A percentile compares a stretch with the other conserved stretches of the same genome.
These are phyloP conservation scores for Arachnopeziza araneosa DNA, from an alignment of 2,329 filamentous ascomycete genomes.

Conservation along the genomic window DNA sequence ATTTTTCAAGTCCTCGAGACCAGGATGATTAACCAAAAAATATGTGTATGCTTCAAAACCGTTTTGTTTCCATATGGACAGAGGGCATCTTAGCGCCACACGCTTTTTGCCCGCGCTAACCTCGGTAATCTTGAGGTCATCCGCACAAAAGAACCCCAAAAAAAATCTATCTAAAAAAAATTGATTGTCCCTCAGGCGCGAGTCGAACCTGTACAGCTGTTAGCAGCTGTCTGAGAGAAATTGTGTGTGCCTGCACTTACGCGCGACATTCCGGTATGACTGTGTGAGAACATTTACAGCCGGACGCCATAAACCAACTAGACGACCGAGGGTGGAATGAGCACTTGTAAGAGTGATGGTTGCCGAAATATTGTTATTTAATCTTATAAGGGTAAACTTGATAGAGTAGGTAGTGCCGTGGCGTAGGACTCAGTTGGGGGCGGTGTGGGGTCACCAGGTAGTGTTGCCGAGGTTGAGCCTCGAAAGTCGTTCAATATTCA, in stretches of 20 bases:
- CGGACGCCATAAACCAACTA: conserved; percentile 17
- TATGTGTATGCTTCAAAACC: too few species aligned
- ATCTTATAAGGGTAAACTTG: background rate
- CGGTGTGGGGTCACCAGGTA: too few species aligned
- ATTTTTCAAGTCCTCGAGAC: too few species aligned
- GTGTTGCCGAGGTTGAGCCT: too few species aligned
- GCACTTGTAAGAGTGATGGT: background rate
- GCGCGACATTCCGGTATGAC: conserved; percentile 15
- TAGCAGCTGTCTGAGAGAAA: conserved; percentile 13
- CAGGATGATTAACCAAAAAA: too few species aligned
- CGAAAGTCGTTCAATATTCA: too few species aligned
- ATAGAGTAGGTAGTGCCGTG: too few species aligned
- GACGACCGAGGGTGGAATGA: conserved; percentile 10
- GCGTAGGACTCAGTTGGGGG: too few species aligned
- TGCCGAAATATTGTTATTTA: background rate
- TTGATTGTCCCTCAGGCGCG: conserved; percentile 13
- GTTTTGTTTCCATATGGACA: too few species aligned
- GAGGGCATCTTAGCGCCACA: too few species aligned
- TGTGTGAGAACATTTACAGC: conserved; percentile 11
- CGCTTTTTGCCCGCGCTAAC: too few species aligned
- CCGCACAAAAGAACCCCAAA: background rate
- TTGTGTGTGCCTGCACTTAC: conserved; percentile 3
- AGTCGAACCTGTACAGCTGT: conserved; percentile 16
- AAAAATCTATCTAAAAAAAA: conserved; percentile 2
- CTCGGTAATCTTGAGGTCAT: too few species aligned